phyloP scores from a whole-genome alignment of 164 flowering plant species.

The Amborella trichopoda region DNA sequence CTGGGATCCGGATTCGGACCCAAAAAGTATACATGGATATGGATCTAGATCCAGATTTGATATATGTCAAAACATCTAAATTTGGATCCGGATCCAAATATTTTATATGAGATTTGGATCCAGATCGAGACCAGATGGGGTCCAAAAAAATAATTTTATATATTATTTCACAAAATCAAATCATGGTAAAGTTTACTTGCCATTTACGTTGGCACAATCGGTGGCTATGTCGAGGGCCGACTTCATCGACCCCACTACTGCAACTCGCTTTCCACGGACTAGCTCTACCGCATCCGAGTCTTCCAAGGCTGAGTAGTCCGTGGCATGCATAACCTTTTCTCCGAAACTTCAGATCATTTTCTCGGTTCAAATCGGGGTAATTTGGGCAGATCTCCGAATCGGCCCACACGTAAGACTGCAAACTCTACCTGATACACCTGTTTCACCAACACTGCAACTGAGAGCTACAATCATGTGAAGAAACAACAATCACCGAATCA shows the following conservation, averaged over 20 bases:
- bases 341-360: conserved; percentile 36
- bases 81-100: not conserved
- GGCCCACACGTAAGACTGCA: conserved; percentile 41
- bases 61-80: not conserved
- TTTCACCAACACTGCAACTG: too few relatives aligned
- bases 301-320: conserved; percentile 51
- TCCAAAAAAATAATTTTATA: not conserved
- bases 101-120: not conserved
- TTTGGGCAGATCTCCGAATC: conserved; percentile 38
- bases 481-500: too few relatives aligned
- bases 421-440: conserved; percentile 15
- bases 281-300: conserved; percentile 20
- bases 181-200: conserved; percentile 7
- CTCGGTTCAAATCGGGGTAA: conserved; percentile 31
- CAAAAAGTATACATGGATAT: too few relatives aligned
- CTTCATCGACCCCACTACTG: conserved; percentile 39
- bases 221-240: conserved; percentile 45
- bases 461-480: too few relatives aligned
- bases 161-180: not conserved
- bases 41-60: too few relatives aligned
- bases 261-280: conserved; percentile 24
- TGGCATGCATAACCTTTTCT: conserved; percentile 45
- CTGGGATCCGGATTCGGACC: too few relatives aligned
- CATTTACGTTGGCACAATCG: conserved; percentile 27
- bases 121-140: not conserved